These are phyloP conservation scores for Buxus sempervirens DNA, from an alignment of 164 flowering plant genomes.

Conservation along the genomic window DNA sequence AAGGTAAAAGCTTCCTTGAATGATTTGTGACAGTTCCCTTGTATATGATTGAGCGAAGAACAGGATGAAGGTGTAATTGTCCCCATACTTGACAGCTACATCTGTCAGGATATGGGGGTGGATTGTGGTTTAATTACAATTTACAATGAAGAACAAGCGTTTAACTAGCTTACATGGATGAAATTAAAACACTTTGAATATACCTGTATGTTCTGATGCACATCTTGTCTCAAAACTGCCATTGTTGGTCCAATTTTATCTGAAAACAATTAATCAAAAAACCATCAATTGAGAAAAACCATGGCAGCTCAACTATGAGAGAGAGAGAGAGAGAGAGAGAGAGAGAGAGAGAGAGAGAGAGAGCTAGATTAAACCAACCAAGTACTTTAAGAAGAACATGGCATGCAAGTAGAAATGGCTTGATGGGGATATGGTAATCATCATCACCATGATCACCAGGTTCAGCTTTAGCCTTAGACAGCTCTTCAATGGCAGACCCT, in stretches of 20 bases:
- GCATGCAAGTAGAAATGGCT: constrained; percentile 61
- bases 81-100: neutral
- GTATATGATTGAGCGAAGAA: neutral
- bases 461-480: constrained; percentile 34
- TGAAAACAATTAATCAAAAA: too few species aligned
- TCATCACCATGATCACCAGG: constrained; percentile 13
- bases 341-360: neutral
- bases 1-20: neutral
- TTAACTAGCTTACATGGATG: too few species aligned
- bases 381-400: constrained; percentile 62
- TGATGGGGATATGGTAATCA: constrained; percentile 37
- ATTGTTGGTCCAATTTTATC: constrained; percentile 94
- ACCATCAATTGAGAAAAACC: too few species aligned
- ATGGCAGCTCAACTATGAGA: too few species aligned
- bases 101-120: neutral
- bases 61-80: neutral
- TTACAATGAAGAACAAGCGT: too few species aligned
- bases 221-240: constrained; percentile 85
- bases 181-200: neutral
- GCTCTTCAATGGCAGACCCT: constrained; percentile 59
- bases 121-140: too few species aligned
- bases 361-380: constrained; percentile 37
- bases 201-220: constrained; percentile 73
- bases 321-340: neutral
- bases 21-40: too few species aligned